A percentile compares a stretch with the other conserved stretches of the same genome.
Evolutionary conservation across 352 stramenopile genomes (phyloP).

Genomic region (Phytophthora syringae): DNA sequence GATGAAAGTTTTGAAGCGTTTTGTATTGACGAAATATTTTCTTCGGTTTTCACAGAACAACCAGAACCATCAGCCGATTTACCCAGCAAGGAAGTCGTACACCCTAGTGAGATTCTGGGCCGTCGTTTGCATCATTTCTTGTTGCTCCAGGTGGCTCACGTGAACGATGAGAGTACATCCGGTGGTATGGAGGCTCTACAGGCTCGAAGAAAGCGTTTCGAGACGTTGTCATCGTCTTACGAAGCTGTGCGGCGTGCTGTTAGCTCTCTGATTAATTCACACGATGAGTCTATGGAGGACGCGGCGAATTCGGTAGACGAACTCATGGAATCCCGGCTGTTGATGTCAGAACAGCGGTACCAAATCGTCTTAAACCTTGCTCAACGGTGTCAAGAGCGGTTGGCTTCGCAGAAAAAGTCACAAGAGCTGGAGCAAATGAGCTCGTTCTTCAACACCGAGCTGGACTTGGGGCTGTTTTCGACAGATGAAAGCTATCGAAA

Average conservation of each 20-base stretch:
- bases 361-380: slow-evolving; percentile 46
- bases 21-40: slow-evolving; percentile 45
- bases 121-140: slow-evolving; percentile 58
- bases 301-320: neutral
- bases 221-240: slow-evolving; percentile 36
- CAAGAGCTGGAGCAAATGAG: slow-evolving; percentile 73
- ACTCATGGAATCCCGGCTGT: neutral
- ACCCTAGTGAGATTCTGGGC: slow-evolving; percentile 28
- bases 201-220: slow-evolving; percentile 27
- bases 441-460: slow-evolving; percentile 61
- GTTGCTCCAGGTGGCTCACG: slow-evolving; percentile 36
- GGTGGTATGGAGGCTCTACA: slow-evolving; percentile 11
- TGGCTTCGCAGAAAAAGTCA: slow-evolving; percentile 59
- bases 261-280: neutral
- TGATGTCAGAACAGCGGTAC: slow-evolving; percentile 20
- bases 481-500: slow-evolving; percentile 56
- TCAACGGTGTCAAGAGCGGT: slow-evolving; percentile 48
- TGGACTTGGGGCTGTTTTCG: slow-evolving; percentile 67
- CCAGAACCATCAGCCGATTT: neutral
- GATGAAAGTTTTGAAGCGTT: slow-evolving; percentile 43
- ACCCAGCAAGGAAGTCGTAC: slow-evolving; percentile 1
- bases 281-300: slow-evolving; percentile 5
- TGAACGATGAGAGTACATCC: slow-evolving; percentile 20
- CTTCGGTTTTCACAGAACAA: slow-evolving; percentile 19
- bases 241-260: slow-evolving; percentile 18